Evolutionary conservation across 129 eudicot species (phyloP), one percentile per base, ranked within the genome.

Genomic region (Rutidosis leptorrhynchoides): DNA sequence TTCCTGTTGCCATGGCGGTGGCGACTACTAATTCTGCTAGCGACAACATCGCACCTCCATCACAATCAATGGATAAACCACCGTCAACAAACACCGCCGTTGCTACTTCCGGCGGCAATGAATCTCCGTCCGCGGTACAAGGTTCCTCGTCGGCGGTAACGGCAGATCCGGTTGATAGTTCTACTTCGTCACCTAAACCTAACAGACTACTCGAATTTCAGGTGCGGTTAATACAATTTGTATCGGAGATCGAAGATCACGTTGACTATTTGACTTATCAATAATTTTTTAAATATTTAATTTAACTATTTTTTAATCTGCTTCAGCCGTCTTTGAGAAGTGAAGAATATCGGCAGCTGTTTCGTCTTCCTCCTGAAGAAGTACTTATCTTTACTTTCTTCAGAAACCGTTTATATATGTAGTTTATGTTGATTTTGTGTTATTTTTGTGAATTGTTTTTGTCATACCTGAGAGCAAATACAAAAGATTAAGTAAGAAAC

Each of bases 361-460:
- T 90, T 86, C 95, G 91, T 16, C 97, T 90, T 71, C 95, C 97
- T 49, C 80, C 83, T 32, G 96, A 88, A 43, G 96, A 88, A 72
- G 96, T 88, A 53, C 67, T 81, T 28, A 28, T 58, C 40, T 24
- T 58, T 9, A 27, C 11, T 26, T 26, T 26, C 11, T 26, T 22
- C 7, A 24, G 28, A 51, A 23, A 55, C 27, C 60, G 28, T 55
- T 54, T 55, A 3, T 22, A 55, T 23, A 55, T 5, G 10, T 54
- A 19, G 23, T 55, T 8, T 23, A 4, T 22, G 17, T 21, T 22
- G 0, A 22, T 9, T 9, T 55, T 22, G 30, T 23, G 28, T 55
- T 0, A 17, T 5, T 17, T 49, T 23, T 54, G 16, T 9, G 60
- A 51, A 7, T 17, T 57, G 74, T 12, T 70, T 22, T 25, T 58